Evolutionary conservation across 2,329 filamentous ascomycete genomes (phyloP).

Genomic region (Fusarium cyanostomum): DNA sequence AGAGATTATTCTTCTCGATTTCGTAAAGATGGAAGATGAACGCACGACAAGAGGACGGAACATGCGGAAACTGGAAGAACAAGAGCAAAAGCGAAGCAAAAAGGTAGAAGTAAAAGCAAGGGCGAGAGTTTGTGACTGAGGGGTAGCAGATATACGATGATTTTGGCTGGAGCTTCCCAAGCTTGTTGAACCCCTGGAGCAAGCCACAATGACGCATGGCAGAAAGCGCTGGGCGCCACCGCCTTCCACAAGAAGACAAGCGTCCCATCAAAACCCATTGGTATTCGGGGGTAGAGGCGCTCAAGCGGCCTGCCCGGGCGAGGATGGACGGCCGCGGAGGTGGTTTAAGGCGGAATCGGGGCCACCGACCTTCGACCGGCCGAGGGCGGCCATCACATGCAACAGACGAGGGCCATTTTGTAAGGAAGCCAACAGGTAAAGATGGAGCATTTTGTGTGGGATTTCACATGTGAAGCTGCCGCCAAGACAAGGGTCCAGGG

Average conservation of each 20-base stretch:
- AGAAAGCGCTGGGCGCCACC: conserved; percentile 39
- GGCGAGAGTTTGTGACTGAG: conserved; percentile 34
- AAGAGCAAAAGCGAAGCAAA: background rate
- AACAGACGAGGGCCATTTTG: background rate
- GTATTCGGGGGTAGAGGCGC: conserved; percentile 32
- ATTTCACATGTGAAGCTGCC: conserved; percentile 38
- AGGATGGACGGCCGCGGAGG: background rate
- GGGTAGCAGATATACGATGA: conserved; percentile 32
- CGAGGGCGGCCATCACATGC: conserved; percentile 43
- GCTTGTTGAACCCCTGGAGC: conserved; percentile 44
- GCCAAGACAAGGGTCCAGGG: conserved; percentile 32
- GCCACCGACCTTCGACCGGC: conserved; percentile 26
- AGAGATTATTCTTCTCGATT: conserved; percentile 25
- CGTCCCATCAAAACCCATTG: conserved; percentile 42
- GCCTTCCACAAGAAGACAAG: conserved; percentile 39
- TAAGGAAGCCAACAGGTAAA: background rate
- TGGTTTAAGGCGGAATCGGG: conserved; percentile 12
- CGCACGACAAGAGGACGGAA: conserved; percentile 34
- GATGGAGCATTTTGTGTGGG: conserved; percentile 12
- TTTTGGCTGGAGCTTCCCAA: conserved; percentile 34
- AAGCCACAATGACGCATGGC: conserved; percentile 45
- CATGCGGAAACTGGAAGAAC: conserved; percentile 29
- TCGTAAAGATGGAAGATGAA: conserved; percentile 21
- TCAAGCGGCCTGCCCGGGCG: background rate
- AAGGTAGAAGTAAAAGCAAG: conserved; percentile 6